Base-by-base conservation (phyloP, 768 basidiomycete species). In the Mycena polygramma region DNA sequence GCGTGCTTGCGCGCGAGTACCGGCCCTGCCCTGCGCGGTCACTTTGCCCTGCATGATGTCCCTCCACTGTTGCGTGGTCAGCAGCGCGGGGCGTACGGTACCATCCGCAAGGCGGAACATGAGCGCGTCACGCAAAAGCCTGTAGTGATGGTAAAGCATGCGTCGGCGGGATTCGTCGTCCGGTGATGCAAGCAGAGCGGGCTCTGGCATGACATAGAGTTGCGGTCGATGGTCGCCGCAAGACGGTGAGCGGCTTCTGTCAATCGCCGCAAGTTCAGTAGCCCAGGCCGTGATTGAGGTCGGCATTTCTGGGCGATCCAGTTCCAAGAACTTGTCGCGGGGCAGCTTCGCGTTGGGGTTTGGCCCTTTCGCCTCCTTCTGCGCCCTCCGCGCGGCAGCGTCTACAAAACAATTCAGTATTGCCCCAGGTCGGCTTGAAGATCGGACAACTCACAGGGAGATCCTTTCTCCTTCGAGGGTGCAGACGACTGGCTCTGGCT, bases 31-130 rank as follows among this genome's bases (percentile, higher is more conserved):
- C 41, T 63, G 62, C 36, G 5, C 35, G 52, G 22, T 30, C 24
- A 55, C 54, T 54, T 51, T n/a, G 43, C 54, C 63, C 53, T 64
- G 63, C 37, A 49, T 19, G 63, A 64, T 35, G 41, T 64, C 63
- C 10, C 64, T 45, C 63, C 63, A 64, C 53, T 64, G 41, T 55
- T 64, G 63, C 7, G 63, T 64, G 41, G 63, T 46, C 26, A 64
- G 43, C 41, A 37, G 63, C 41, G 15, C 22, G 35, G 19, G 63
- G 26, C 17, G 63, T 41, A 26, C 24, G 57, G 30, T 55, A 26
- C 30, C 53, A 36, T 64, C 53, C n/a, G 53, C 45, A 11, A 64
- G 63, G 63, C 63, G 53, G 57, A 45, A 64, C 63, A 64, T 54
- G 37, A 63, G 52, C 20, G 62, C 62, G 24, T 63, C 62, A 35